phyloP scores from a whole-genome alignment of 2,329 filamentous ascomycete species.

The Tolypocladium pustulatum region DNA sequence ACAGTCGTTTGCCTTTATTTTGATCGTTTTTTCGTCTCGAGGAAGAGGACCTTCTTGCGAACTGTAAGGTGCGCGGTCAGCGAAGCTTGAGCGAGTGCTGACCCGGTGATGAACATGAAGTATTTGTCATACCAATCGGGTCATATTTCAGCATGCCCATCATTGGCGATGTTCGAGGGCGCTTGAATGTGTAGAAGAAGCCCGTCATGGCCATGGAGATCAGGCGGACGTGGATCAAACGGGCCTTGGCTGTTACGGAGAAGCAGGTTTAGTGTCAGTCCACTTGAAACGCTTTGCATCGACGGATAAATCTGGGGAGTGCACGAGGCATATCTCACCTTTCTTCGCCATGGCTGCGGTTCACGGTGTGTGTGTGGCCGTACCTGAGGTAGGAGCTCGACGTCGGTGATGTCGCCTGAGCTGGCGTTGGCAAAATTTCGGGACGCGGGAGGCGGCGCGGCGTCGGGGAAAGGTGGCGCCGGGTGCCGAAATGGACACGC shows the following conservation, averaged over 20 bases:
- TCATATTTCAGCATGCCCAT: constrained; percentile 99
- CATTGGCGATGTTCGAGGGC: constrained; percentile 70
- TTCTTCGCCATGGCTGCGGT: constrained; percentile 14
- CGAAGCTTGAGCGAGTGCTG: background rate
- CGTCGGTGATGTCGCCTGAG: background rate
- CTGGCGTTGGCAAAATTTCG: constrained; percentile 5
- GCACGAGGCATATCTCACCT: constrained; percentile 4
- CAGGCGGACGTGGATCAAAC: constrained; percentile 85
- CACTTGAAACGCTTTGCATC: background rate
- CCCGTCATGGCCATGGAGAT: constrained; percentile 98
- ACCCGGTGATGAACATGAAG: background rate
- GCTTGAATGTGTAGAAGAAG: constrained; percentile 86
- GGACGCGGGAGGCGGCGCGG: background rate
- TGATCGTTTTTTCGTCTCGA: constrained; percentile 78
- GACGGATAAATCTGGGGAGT: background rate
- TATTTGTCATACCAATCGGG: constrained; percentile 61
- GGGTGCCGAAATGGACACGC: background rate
- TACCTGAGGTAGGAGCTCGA: background rate
- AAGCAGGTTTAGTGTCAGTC: background rate
- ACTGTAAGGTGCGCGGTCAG: constrained; percentile 40
- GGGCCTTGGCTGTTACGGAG: constrained; percentile 64
- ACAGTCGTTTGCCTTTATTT: constrained; percentile 26
- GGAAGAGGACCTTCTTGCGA: constrained; percentile 88
- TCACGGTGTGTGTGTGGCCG: background rate
- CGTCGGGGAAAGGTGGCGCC: constrained; percentile 8